Base-by-base conservation (phyloP, 2,329 filamentous ascomycete genomes). In the Diplodia sapinea region DNA sequence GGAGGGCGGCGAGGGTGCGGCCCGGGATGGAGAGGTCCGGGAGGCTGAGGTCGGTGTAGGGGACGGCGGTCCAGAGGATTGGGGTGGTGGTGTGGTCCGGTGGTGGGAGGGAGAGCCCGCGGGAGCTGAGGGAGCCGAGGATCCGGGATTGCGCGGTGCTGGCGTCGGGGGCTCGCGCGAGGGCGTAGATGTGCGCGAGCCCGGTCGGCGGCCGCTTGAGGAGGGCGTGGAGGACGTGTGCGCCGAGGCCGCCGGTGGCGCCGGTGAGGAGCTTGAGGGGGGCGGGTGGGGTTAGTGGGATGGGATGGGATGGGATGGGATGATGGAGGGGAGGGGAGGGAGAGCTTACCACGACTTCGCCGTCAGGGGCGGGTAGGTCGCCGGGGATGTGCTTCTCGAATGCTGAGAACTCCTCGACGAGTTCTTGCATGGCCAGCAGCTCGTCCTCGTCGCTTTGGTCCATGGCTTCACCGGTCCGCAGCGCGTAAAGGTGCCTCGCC, bases 181-280 rank as follows among this genome's bases (percentile, higher is more conserved):
- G 79, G 64, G 83, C 84, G 77, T 85, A 87, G 1, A 88, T 77
- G 7, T 77, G 77, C 2, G 23, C 3, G 23, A 26, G 23, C 2
- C 72, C 67, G 6, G 79, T 74, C 36, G 73, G 67, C 7, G 72
- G 62, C 1, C 71, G 72, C 4, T 55, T 67, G 23, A 77, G 72
- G 1, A 81, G 70, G 49, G 78, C 73, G 1, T 74, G 68, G 1
- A 87, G 80, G 1, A 89, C 78, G 70, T 89, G 87, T 0, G 86
- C 82, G 1, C 89, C 89, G 0, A 91, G 80, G 1, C 87, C 88
- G 0, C 89, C 89, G 0, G 89, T 91, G 0, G 85, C 84, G 1
- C 89, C 89, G 0, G 89, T 91, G 4, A 91, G 74, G 1, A 88
- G 76, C 64, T 66, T 33, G 31, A 8, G 31, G 23, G 7, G 8